These are phyloP conservation scores for Solidago caesia DNA, from an alignment of 129 eudicot genomes.

Conservation along the genomic window DNA sequence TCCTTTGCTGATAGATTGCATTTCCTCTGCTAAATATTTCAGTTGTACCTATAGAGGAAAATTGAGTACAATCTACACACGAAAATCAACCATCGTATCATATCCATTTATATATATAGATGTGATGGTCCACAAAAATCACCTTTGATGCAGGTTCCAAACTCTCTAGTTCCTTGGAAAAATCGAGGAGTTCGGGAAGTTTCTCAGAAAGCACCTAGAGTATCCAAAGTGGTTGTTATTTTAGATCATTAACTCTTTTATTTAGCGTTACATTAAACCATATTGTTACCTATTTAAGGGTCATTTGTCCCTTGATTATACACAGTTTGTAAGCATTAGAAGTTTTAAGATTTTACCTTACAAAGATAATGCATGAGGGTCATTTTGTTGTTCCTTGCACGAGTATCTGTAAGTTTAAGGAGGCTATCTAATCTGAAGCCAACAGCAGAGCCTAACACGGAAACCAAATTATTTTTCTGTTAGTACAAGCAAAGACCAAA, in stretches of 20 bases:
- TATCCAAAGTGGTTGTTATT: not conserved
- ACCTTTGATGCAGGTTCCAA: constrained; percentile 91
- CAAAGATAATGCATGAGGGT: constrained; percentile 98
- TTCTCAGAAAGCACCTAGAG: constrained; percentile 79
- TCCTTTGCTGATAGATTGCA: constrained; percentile 94
- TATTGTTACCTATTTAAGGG: constrained; percentile 2
- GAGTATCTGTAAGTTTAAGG: constrained; percentile 90
- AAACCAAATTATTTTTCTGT: constrained; percentile 18
- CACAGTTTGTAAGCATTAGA: not conserved
- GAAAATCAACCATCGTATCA: not conserved
- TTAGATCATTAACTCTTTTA: too few species aligned
- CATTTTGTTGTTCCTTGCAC: constrained; percentile 77
- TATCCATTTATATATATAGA: not conserved
- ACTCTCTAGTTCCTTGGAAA: constrained; percentile 71
- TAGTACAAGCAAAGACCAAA: constrained; percentile 6
- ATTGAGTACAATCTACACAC: constrained; percentile 4
- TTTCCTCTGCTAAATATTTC: constrained; percentile 87
- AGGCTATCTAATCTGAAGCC: constrained; percentile 97
- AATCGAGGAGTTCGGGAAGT: constrained; percentile 86
- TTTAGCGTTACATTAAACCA: not conserved
- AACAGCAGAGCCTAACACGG: constrained; percentile 77
- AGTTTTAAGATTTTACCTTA: constrained; percentile 50
- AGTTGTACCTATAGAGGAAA: constrained; percentile 61
- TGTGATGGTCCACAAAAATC: constrained; percentile 18
- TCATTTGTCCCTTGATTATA: not conserved